A percentile compares a stretch with the other conserved stretches of the same genome.
Evolutionary conservation across 768 basidiomycete species (phyloP).

Genomic region (Coprinopsis marcescibilis): DNA sequence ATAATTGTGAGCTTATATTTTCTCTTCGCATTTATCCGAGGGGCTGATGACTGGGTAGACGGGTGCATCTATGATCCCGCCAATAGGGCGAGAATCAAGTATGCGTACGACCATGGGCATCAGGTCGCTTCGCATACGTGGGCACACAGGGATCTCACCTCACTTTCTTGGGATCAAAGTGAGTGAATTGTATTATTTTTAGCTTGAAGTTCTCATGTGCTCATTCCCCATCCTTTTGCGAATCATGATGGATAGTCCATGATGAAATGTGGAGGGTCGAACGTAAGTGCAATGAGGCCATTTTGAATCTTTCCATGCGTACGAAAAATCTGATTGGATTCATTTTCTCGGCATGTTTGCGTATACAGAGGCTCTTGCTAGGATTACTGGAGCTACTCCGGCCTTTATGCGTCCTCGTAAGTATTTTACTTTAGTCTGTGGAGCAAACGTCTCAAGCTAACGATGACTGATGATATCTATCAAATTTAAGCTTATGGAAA

Average conservation of each 20-base stretch:
- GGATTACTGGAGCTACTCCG: constrained; percentile 30
- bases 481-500: constrained; percentile 36
- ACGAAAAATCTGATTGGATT: not conserved
- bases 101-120: constrained; percentile 34
- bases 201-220: too few relatives aligned
- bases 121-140: constrained; percentile 43
- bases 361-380: constrained; percentile 25
- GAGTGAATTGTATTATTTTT: too few relatives aligned
- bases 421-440: constrained; percentile 6
- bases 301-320: not conserved
- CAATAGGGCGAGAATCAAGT: constrained; percentile 24
- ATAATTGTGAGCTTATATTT: constrained; percentile 27
- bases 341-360: not conserved
- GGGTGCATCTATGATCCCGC: constrained; percentile 32
- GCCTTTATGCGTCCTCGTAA: constrained; percentile 36
- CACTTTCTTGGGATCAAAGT: constrained; percentile 28
- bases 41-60: too few relatives aligned
- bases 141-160: constrained; percentile 30
- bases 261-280: constrained; percentile 32
- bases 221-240: not conserved
- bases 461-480: too few relatives aligned
- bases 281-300: constrained; percentile 20
- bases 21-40: too few relatives aligned
- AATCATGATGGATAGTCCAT: constrained; percentile 18
- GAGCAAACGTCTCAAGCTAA: not conserved